phyloP scores from a whole-genome alignment of 179 eudicot genomes.

The Amaranthus tricolor region DNA sequence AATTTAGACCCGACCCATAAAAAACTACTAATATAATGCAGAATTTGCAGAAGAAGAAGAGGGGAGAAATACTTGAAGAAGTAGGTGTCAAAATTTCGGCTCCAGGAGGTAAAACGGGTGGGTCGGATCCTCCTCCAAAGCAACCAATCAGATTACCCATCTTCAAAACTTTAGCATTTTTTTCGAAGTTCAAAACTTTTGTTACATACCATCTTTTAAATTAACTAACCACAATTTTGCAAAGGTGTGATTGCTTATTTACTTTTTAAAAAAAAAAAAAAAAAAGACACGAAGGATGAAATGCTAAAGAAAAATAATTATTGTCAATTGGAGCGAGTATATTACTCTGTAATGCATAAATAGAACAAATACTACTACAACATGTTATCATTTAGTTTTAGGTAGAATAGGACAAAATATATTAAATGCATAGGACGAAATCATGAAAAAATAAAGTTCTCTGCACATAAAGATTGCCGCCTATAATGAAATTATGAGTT shows the following conservation, averaged over 20 bases:
- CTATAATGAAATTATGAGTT: too few species aligned
- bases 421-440: too few species aligned
- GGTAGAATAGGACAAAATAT: too few species aligned
- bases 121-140: conserved; percentile 12
- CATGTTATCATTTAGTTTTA: too few species aligned
- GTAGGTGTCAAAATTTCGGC: conserved; percentile 19
- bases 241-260: neutral
- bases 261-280: neutral
- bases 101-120: conserved; percentile 11
- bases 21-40: neutral
- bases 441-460: too few species aligned
- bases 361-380: too few species aligned
- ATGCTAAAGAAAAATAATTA: neutral
- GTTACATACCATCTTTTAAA: neutral
- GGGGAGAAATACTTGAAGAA: conserved; percentile 20
- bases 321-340: too few species aligned
- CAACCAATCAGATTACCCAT: conserved; percentile 27
- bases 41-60: neutral
- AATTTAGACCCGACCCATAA: neutral
- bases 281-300: too few species aligned
- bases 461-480: too few species aligned
- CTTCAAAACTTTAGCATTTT: neutral
- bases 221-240: neutral
- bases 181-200: neutral
- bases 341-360: too few species aligned